phyloP scores from a whole-genome alignment of 805 yeast genomes.

The Yamadazyma ubonensis region DNA sequence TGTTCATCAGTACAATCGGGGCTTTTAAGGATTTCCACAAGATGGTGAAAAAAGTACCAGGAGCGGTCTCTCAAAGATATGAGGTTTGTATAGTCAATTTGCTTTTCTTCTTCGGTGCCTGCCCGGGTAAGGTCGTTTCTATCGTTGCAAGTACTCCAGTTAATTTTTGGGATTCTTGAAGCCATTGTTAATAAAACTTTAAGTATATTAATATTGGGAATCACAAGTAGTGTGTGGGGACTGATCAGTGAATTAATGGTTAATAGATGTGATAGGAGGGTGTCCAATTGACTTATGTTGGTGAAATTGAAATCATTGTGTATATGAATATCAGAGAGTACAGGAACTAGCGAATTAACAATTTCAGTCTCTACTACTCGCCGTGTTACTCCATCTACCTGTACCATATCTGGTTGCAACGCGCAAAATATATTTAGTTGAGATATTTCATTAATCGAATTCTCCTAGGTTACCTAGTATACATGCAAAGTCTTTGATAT shows the following conservation, averaged over 20 bases:
- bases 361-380: constrained; percentile 1
- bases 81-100: constrained; percentile 6
- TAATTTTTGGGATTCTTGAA: constrained; percentile 24
- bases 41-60: constrained; percentile 1
- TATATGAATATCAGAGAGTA: constrained; percentile 1
- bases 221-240: constrained; percentile 1
- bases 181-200: constrained; percentile 31
- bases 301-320: constrained; percentile 4
- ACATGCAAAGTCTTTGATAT: constrained; percentile 42
- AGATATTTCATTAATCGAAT: constrained; percentile 25
- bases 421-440: too few species aligned
- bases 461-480: constrained; percentile 42
- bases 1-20: background rate
- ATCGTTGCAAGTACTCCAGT: constrained; percentile 19
- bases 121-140: background rate
- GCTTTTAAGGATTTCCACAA: background rate
- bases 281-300: constrained; percentile 10
- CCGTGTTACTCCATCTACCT: background rate
- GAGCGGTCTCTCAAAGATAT: constrained; percentile 8
- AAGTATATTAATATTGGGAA: constrained; percentile 6
- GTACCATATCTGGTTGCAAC: background rate
- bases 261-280: constrained; percentile 5
- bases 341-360: constrained; percentile 3
- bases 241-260: background rate
- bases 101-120: constrained; percentile 7